Percentiles rank a stretch among this genome's conserved stretches.
phyloP scores from a whole-genome alignment of 2,329 filamentous ascomycete species.

The Mariannaea elegans region DNA sequence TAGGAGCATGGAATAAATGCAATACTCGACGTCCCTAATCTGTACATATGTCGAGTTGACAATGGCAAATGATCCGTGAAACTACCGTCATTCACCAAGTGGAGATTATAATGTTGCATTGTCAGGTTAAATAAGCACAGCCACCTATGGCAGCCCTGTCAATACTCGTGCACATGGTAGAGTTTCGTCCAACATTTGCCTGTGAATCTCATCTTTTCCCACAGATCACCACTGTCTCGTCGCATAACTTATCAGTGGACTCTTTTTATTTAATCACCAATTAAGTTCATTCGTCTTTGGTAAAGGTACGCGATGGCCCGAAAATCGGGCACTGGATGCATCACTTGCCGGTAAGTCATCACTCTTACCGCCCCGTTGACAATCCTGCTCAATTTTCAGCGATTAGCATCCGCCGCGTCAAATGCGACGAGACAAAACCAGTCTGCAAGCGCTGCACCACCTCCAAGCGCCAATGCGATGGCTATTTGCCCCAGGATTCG shows the following conservation, averaged over 20 bases:
- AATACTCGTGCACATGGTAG: too few relatives aligned
- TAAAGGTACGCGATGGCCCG: constrained; percentile 28
- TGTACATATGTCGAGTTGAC: too few relatives aligned
- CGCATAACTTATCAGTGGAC: not conserved
- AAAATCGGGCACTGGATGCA: constrained; percentile 37
- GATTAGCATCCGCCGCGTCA: constrained; percentile 47
- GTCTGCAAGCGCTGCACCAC: constrained; percentile 39
- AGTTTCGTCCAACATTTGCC: too few relatives aligned
- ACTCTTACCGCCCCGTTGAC: not conserved
- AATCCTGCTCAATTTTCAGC: not conserved
- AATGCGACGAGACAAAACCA: constrained; percentile 47
- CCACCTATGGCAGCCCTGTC: too few relatives aligned
- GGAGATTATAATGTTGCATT: too few relatives aligned
- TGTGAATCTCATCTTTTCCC: too few relatives aligned
- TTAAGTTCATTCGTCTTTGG: not conserved
- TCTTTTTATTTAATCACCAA: not conserved
- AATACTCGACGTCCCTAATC: too few relatives aligned
- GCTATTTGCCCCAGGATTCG: constrained; percentile 40
- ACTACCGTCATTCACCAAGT: too few relatives aligned
- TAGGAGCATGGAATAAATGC: too few relatives aligned
- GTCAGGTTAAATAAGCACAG: too few relatives aligned
- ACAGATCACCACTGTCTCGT: too few relatives aligned
- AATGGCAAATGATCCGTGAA: too few relatives aligned
- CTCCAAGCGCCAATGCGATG: constrained; percentile 45
- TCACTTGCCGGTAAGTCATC: constrained; percentile 38